A percentile compares a stretch with the other conserved stretches of the same genome.
These are phyloP conservation scores for Starmera stellimalicola DNA, from an alignment of 1,139 yeast species.

Conservation along the genomic window DNA sequence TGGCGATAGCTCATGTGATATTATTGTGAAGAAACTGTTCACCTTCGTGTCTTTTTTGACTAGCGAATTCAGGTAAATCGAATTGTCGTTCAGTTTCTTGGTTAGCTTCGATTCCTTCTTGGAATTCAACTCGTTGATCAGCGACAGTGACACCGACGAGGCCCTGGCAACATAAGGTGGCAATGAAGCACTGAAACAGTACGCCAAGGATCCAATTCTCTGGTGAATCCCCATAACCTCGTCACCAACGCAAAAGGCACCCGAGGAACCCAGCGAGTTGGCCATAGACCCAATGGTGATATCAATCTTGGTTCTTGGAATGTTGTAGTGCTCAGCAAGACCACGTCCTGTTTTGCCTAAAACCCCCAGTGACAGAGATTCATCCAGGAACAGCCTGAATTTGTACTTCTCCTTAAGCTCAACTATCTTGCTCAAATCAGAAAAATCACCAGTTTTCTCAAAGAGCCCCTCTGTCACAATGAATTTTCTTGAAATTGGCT, in stretches of 20 bases:
- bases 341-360: conserved; percentile 86
- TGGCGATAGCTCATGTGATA: conserved; percentile 57
- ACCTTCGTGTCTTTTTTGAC: conserved; percentile 27
- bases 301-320: conserved; percentile 63
- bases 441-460: conserved; percentile 74
- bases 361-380: conserved; percentile 77
- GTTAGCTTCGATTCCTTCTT: conserved; percentile 24
- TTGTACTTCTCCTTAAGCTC: conserved; percentile 74
- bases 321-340: conserved; percentile 53
- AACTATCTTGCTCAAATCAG: conserved; percentile 59
- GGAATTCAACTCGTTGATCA: conserved; percentile 25
- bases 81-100: conserved; percentile 26
- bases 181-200: conserved; percentile 88
- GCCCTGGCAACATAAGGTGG: conserved; percentile 86
- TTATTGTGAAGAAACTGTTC: conserved; percentile 34
- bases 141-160: conserved; percentile 49
- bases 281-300: conserved; percentile 87
- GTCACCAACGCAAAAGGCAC: conserved; percentile 91
- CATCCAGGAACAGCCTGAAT: conserved; percentile 81
- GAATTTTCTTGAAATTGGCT: conserved; percentile 77
- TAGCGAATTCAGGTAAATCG: conserved; percentile 26
- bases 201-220: conserved; percentile 81
- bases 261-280: conserved; percentile 75
- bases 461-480: conserved; percentile 87
- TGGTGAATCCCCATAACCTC: conserved; percentile 84